These are phyloP conservation scores for Fusarium compactum DNA, from an alignment of 2,329 filamentous ascomycete genomes.

Conservation along the genomic window DNA sequence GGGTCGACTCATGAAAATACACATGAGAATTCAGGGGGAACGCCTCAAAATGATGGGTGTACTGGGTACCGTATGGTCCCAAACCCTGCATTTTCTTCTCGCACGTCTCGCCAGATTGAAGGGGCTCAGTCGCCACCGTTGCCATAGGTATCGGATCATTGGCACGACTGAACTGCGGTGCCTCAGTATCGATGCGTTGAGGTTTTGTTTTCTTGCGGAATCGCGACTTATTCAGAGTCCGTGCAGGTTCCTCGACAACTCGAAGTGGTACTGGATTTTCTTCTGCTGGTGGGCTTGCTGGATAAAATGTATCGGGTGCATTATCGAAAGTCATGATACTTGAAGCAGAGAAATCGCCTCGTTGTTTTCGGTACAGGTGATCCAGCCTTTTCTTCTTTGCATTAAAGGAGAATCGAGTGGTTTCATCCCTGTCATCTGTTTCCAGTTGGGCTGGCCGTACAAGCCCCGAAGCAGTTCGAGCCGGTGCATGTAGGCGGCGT, in stretches of 20 bases:
- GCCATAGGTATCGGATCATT: conserved; percentile 61
- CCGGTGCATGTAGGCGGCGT: conserved; percentile 9
- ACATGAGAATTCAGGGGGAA: conserved; percentile 68
- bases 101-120: conserved; percentile 27
- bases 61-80: conserved; percentile 70
- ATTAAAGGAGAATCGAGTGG: conserved; percentile 58
- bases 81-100: conserved; percentile 61
- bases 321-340: conserved; percentile 36
- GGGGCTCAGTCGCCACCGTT: conserved; percentile 15
- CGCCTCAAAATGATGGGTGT: conserved; percentile 72
- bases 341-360: conserved; percentile 45
- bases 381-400: conserved; percentile 67
- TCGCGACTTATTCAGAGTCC: conserved; percentile 45
- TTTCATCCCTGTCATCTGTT: conserved; percentile 54
- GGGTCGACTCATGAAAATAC: conserved; percentile 70
- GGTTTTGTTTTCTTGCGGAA: conserved; percentile 60
- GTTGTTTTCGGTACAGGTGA: conserved; percentile 61
- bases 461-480: conserved; percentile 33
- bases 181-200: conserved; percentile 60
- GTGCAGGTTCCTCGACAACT: conserved; percentile 15
- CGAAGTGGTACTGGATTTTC: conserved; percentile 42
- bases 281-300: conserved; percentile 42
- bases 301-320: conserved; percentile 27
- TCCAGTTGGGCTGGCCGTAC: conserved; percentile 69
- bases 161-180: conserved; percentile 65